Base-by-base conservation (phyloP, 169 alveolate species). In the Eimeria zaria region DNA sequence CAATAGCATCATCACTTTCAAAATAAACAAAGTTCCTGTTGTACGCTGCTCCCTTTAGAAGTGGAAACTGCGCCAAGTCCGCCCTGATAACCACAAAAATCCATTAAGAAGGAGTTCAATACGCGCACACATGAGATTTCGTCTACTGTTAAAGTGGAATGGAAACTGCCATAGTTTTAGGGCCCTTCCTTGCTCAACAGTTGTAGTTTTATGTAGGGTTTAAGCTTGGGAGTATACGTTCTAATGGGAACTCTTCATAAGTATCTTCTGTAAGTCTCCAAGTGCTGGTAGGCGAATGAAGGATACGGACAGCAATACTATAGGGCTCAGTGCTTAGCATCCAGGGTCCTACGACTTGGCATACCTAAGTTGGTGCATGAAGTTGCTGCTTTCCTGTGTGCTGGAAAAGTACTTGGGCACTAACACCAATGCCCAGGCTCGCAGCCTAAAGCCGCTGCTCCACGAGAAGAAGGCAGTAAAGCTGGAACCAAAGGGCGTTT, bases 1-100 rank as follows among this genome's bases (percentile, higher is more conserved):
- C 81, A 41, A 97, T 96, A 24, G 97, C 95, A 55, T 89, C 96
- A 44, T 97, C 98, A 89, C 97, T 95, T 81, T 97, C 98, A 64
- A 96, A 97, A 74, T 93, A 97, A 64, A 96, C 95, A 41, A 97
- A 97, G 27, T 73, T 88, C 69, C 94, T 41, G 94, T 93, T 93
- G 88, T 93, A 93, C 22, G 96, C 89, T 22, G 90, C 94, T n/a
- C 78, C 94, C 11, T 53, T 46, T 46, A 88, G 76, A 1, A 76
- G 58, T 30, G 76, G 90, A 55, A 93, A 93, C 46, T 41, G 36
- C 8, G 89, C 69, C 62, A 93, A 44, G 27, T 93, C 96, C 39
- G 55, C 78, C 81, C 96, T 93, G 74, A 3, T 1, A 39, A 20
- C 11, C 44, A n/a, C 30, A 76, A 22, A 41, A 14, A 0, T 22